Percentiles rank a stretch among this genome's conserved stretches.
Conservation (phyloP, 2,329 filamentous ascomycete species). For the Nectriaceae sp. region DNA sequence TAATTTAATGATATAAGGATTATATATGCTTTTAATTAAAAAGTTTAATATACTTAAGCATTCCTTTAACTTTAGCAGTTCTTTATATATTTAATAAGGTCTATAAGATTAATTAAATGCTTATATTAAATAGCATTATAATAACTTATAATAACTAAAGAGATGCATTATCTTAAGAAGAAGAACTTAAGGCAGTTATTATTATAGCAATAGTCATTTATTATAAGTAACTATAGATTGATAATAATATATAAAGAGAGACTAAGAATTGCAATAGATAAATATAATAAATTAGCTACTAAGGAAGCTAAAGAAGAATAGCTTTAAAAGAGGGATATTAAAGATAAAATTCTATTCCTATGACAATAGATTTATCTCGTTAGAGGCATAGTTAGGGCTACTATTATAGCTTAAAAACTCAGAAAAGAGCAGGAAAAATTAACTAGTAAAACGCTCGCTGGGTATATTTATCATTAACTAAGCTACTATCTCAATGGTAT, state of each 20-base stretch:
- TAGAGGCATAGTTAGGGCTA: too few species aligned
- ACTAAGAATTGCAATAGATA: neutral
- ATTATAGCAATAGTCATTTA: neutral
- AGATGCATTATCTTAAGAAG: neutral
- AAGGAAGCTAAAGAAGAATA: too few species aligned
- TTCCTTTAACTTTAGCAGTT: neutral
- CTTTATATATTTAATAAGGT: neutral
- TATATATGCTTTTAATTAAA: neutral
- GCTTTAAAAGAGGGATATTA: neutral
- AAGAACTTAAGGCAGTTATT: neutral
- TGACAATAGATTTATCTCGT: neutral
- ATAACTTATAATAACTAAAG: neutral
- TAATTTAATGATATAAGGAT: neutral
- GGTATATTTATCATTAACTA: too few species aligned
- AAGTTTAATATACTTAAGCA: neutral
- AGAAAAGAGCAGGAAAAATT: too few species aligned
- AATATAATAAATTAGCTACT: neutral
- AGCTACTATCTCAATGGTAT: too few species aligned
- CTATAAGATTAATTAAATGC: neutral
- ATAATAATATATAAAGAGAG: neutral
- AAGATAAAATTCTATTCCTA: neutral
- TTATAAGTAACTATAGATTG: neutral
- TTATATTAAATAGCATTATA: constrained; percentile 2
- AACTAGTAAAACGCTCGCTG: too few species aligned
- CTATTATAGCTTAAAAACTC: too few species aligned